A percentile compares a stretch with the other conserved stretches of the same genome.
Conservation (phyloP, 768 basidiomycete species). For the Rhodotorula taiwanensis region DNA sequence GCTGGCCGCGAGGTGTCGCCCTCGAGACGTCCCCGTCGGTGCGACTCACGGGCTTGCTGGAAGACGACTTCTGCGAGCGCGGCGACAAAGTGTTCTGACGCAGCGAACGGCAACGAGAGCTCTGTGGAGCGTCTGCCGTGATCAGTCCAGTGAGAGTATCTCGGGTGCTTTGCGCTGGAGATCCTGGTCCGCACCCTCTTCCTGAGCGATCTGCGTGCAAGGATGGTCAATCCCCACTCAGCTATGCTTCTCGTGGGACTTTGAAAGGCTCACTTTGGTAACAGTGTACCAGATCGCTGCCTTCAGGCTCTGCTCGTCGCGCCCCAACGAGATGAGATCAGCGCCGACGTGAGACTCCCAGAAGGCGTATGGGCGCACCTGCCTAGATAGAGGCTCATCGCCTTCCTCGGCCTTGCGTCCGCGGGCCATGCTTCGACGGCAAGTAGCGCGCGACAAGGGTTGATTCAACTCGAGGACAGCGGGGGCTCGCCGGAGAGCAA, state of each 20-base stretch:
- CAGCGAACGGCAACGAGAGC: conserved; percentile 21
- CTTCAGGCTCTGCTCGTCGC: conserved; percentile 14
- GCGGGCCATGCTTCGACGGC: conserved; percentile 5
- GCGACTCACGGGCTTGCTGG: conserved; percentile 23
- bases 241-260: neutral
- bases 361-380: too few relatives aligned
- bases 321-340: neutral
- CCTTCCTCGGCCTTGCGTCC: neutral
- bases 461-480: too few relatives aligned
- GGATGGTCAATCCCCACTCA: accelerated
- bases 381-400: neutral
- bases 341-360: neutral
- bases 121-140: neutral
- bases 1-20: neutral
- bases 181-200: conserved; percentile 13
- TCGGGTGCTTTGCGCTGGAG: neutral
- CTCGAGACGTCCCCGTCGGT: too few relatives aligned
- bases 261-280: conserved; percentile 8
- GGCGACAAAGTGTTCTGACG: conserved; percentile 34
- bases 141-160: neutral
- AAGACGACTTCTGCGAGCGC: conserved; percentile 31
- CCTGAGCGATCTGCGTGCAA: conserved; percentile 23
- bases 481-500: too few relatives aligned
- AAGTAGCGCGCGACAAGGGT: too few relatives aligned
- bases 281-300: conserved; percentile 34